Conservation (phyloP, 768 basidiomycete species). For the Hydnomerulius pinastri region DNA sequence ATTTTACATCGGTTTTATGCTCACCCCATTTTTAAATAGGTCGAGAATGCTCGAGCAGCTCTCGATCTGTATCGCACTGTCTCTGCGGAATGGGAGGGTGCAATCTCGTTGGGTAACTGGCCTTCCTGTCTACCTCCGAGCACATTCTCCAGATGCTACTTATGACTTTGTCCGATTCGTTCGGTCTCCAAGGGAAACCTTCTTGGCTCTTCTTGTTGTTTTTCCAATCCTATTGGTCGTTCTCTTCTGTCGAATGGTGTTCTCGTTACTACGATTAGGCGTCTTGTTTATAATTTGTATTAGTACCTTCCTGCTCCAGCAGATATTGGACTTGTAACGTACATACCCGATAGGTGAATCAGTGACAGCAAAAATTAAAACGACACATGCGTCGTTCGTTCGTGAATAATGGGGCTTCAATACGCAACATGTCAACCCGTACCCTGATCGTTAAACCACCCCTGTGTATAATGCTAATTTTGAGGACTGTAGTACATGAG, state of each 20-base stretch:
- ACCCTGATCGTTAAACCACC: too few species aligned
- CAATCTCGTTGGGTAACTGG: conserved; percentile 65
- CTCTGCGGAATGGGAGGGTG: conserved; percentile 64
- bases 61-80: conserved; percentile 57
- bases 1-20: not conserved
- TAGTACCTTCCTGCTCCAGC: conserved; percentile 14
- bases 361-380: too few species aligned
- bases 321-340: conserved; percentile 14
- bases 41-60: conserved; percentile 73
- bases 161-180: conserved; percentile 35
- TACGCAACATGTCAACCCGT: too few species aligned
- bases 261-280: conserved; percentile 6
- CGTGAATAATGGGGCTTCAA: too few species aligned
- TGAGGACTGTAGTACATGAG: too few species aligned
- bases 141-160: conserved; percentile 79
- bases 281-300: conserved; percentile 26
- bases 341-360: conserved; percentile 13
- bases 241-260: conserved; percentile 5
- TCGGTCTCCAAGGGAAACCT: not conserved
- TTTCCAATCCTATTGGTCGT: not conserved
- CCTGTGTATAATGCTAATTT: too few species aligned
- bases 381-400: too few species aligned
- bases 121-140: conserved; percentile 75
- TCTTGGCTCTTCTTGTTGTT: conserved; percentile 18
- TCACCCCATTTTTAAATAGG: conserved; percentile 39